phyloP scores from a whole-genome alignment of 225 moss, liverwort and hornwort genomes.

The Polytrichum commune region DNA sequence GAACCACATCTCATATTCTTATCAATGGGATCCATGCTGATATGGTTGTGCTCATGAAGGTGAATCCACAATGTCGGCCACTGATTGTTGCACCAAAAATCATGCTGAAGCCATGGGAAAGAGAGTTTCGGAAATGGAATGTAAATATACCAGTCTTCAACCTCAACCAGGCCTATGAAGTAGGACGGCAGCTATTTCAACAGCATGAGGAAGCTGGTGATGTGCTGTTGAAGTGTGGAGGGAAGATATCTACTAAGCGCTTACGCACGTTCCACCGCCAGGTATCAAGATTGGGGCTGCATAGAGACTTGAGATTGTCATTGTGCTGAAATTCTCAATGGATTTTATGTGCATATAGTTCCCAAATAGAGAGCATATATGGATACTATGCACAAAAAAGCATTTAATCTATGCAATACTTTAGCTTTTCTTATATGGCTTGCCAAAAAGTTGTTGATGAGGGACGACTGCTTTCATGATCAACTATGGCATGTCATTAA shows the following conservation, averaged over 20 bases:
- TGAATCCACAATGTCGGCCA: constrained; percentile 56
- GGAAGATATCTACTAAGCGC: constrained; percentile 18
- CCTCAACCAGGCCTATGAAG: constrained; percentile 56
- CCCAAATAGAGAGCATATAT: too few relatives aligned
- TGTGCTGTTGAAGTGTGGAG: constrained; percentile 28
- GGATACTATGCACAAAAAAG: too few relatives aligned
- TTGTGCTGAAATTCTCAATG: too few relatives aligned
- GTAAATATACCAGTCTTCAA: constrained; percentile 71
- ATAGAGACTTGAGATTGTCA: too few relatives aligned
- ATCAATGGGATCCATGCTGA: neutral
- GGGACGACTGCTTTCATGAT: too few relatives aligned
- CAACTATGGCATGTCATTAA: too few relatives aligned
- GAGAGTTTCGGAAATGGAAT: constrained; percentile 83
- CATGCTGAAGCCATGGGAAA: constrained; percentile 92
- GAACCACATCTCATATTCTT: neutral
- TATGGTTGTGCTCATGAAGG: constrained; percentile 5
- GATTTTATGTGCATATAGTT: too few relatives aligned
- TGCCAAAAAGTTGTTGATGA: too few relatives aligned
- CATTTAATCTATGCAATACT: too few relatives aligned
- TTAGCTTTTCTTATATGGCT: too few relatives aligned
- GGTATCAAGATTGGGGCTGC: constrained; percentile 21
- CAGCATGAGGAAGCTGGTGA: constrained; percentile 55
- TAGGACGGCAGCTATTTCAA: constrained; percentile 49
- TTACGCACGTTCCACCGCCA: constrained; percentile 26
- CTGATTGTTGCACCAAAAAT: constrained; percentile 93